Evolutionary conservation across 345 rosid species (phyloP).

Genomic region (Trapa incisa): DNA sequence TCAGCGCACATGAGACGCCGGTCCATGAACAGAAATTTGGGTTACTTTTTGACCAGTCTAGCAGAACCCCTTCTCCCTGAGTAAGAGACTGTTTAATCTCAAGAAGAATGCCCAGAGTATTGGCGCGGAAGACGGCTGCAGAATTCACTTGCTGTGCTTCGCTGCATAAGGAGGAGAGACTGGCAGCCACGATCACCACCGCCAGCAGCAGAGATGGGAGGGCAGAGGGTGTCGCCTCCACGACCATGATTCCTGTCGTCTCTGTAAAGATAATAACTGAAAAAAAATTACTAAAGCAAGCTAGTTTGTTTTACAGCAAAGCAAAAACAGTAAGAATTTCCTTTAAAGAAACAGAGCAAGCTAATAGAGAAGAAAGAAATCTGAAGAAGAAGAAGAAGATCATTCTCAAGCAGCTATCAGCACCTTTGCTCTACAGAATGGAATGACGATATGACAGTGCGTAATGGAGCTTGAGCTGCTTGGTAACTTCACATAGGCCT

Average conservation of each 20-base stretch:
- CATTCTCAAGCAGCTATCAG: no score
- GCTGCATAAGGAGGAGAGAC: background rate
- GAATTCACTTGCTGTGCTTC: background rate
- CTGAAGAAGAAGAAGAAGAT: no score
- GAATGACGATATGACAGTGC: no score
- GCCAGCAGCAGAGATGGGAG: background rate
- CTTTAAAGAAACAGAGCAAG: no score
- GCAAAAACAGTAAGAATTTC: no score
- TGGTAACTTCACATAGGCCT: no score
- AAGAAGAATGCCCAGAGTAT: slow-evolving; percentile 36
- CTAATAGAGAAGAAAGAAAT: no score
- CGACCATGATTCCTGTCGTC: background rate
- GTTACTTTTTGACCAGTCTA: slow-evolving; percentile 44
- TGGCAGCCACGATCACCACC: background rate
- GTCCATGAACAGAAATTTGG: slow-evolving; percentile 52
- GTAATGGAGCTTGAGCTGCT: no score
- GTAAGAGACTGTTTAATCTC: slow-evolving; percentile 42
- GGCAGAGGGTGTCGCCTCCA: background rate
- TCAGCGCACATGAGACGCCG: slow-evolving; percentile 49
- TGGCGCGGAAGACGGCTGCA: background rate
- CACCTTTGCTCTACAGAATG: no score
- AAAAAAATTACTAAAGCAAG: no score
- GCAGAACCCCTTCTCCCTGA: slow-evolving; percentile 25
- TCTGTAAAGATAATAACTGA: background rate
- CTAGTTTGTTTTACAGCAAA: no score